Evolutionary conservation across 371 early-diverging fungal genomes (phyloP).

Genomic region (Mortierella sp.): DNA sequence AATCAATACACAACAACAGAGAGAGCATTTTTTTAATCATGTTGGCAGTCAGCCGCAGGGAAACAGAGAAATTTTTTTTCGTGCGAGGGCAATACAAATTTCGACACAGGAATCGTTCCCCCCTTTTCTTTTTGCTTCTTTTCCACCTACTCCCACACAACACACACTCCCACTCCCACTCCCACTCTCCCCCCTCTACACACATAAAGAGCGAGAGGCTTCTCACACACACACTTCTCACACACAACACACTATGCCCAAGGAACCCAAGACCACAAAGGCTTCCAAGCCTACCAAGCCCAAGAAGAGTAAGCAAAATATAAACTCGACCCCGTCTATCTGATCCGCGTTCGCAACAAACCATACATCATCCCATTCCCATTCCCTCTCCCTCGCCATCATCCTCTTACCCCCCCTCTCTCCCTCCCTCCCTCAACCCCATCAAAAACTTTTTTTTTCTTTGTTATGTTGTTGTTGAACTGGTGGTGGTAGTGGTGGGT

Average conservation of each 20-base stretch:
- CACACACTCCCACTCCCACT: background rate
- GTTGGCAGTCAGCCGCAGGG: conserved; percentile 7
- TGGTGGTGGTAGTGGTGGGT: background rate
- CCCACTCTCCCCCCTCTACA: too few relatives aligned
- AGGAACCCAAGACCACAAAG: conserved; percentile 23
- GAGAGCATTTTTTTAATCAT: conserved; percentile 7
- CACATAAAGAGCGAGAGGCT: too few relatives aligned
- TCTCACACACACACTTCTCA: conserved; percentile 7
- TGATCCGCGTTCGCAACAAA: background rate
- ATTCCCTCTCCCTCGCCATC: background rate
- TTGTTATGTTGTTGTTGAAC: background rate
- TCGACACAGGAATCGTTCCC: background rate
- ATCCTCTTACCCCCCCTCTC: background rate
- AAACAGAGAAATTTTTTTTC: conserved; percentile 8
- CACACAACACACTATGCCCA: conserved; percentile 24
- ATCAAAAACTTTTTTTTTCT: background rate
- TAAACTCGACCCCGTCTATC: background rate
- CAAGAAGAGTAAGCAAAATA: conserved; percentile 37
- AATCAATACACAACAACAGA: too few relatives aligned
- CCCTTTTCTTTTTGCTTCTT: conserved; percentile 11
- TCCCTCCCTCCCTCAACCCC: background rate
- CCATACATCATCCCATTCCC: background rate
- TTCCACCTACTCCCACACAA: conserved; percentile 15
- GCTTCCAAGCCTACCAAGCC: conserved; percentile 31
- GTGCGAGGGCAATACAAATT: conserved; percentile 6